phyloP scores from a whole-genome alignment of 2,329 filamentous ascomycete species.

The Emmonsiellopsis sp. region DNA sequence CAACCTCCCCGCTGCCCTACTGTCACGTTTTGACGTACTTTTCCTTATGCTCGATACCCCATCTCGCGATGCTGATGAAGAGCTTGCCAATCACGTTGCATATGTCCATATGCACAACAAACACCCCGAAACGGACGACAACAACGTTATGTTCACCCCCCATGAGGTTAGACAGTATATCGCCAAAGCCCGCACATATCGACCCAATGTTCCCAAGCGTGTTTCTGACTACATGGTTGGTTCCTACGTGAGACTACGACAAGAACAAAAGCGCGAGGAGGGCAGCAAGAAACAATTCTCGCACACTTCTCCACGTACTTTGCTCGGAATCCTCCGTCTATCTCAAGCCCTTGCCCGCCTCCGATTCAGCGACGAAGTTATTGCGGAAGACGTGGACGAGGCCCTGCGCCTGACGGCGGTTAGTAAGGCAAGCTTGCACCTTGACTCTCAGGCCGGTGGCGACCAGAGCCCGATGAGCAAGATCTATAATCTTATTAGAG shows the following conservation, averaged over 20 bases:
- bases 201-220: slow-evolving; percentile 72
- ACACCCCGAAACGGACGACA: slow-evolving; percentile 67
- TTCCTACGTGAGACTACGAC: slow-evolving; percentile 89
- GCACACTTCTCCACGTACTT: slow-evolving; percentile 86
- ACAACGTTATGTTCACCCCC: slow-evolving; percentile 73
- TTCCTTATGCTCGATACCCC: slow-evolving; percentile 96
- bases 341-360: slow-evolving; percentile 89
- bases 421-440: slow-evolving; percentile 81
- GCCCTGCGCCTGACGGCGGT: slow-evolving; percentile 84
- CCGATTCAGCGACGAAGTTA: slow-evolving; percentile 75
- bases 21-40: slow-evolving; percentile 94
- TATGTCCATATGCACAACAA: slow-evolving; percentile 95
- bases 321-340: slow-evolving; percentile 85
- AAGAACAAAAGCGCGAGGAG: slow-evolving; percentile 85
- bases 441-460: slow-evolving; percentile 54
- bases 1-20: slow-evolving; percentile 91
- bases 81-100: slow-evolving; percentile 89
- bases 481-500: slow-evolving; percentile 91
- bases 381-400: slow-evolving; percentile 91
- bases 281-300: slow-evolving; percentile 85
- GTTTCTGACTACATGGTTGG: slow-evolving; percentile 96
- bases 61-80: slow-evolving; percentile 78
- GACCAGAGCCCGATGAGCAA: slow-evolving; percentile 75
- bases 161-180: slow-evolving; percentile 95
- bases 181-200: slow-evolving; percentile 80